These are phyloP conservation scores for Gossypium trilobum DNA, from an alignment of 441 rosid genomes.

Conservation along the genomic window DNA sequence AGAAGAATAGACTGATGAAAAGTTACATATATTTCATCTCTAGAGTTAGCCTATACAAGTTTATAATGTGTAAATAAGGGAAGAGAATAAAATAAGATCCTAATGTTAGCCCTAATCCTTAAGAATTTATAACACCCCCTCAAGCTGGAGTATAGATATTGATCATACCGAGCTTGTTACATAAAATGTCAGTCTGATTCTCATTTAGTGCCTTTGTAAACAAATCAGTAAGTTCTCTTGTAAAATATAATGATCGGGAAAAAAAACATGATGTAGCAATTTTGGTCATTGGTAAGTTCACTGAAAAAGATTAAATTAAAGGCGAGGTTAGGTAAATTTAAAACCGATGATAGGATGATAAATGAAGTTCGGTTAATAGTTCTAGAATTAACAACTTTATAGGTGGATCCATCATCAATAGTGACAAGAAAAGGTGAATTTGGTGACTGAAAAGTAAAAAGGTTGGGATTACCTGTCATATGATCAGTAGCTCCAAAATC, in stretches of 20 bases:
- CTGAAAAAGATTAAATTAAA: background rate
- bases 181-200: background rate
- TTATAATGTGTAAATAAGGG: background rate
- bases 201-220: background rate
- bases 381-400: background rate
- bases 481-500: background rate
- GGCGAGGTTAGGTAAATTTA: background rate
- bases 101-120: background rate
- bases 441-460: background rate
- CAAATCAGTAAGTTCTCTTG: background rate
- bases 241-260: background rate
- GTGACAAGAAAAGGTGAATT: background rate
- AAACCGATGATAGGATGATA: background rate
- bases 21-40: background rate
- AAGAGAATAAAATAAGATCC: background rate
- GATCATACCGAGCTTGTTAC: background rate
- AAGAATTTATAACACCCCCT: background rate
- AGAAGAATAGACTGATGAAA: background rate
- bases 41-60: background rate
- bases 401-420: background rate
- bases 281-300: background rate
- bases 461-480: background rate
- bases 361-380: background rate
- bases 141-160: background rate
- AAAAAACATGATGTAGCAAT: background rate